Base-by-base conservation (phyloP, 768 basidiomycete species). In the Kwoniella sp. region DNA sequence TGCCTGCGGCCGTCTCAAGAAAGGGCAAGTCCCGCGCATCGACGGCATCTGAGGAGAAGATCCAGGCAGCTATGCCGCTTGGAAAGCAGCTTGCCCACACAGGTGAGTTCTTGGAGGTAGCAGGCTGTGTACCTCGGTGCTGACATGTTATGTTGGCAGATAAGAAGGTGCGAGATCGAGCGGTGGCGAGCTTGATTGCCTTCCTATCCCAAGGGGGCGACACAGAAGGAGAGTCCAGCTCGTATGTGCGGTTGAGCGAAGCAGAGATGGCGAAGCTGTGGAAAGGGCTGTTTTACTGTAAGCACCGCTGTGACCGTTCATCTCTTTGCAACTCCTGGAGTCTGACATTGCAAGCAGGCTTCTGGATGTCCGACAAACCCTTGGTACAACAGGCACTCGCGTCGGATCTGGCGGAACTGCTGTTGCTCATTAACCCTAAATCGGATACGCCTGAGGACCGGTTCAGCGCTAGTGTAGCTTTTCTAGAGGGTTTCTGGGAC, bases 321-420 rank as follows among this genome's bases (percentile, higher is more conserved):
- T 15, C 15, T 27, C 9, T 19, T 19, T 40, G n/a, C n/a, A 20
- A 38, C 17, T n/a, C n/a, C n/a, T n/a, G n/a, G n/a, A n/a, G n/a
- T n/a, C n/a, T n/a, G n/a, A n/a, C n/a, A n/a, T n/a, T n/a, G n/a
- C n/a, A n/a, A 17, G 23, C 60, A 95, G 92, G 93, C 71, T 98
- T 91, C 76, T 99, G 93, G 92, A 96, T 96, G 91, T 96, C 92
- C 9, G 93, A 99, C 76, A 99, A 98, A 70, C 92, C 92, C 3
- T 80, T 92, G 8, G 87, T 96, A 7, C 93, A 98, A 71, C 93
- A 98, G 71, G 85, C 84, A 12, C 80, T 99, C 14, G 89, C 93
- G 0, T 78, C 80, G 14, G 88, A 91, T 62, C 76, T 99, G 32
- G 87, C 93, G 15, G 84, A 89, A 59, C 78, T 96, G 32, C 66